phyloP scores from a whole-genome alignment of 345 rosid species.

The Theobroma cacao region DNA sequence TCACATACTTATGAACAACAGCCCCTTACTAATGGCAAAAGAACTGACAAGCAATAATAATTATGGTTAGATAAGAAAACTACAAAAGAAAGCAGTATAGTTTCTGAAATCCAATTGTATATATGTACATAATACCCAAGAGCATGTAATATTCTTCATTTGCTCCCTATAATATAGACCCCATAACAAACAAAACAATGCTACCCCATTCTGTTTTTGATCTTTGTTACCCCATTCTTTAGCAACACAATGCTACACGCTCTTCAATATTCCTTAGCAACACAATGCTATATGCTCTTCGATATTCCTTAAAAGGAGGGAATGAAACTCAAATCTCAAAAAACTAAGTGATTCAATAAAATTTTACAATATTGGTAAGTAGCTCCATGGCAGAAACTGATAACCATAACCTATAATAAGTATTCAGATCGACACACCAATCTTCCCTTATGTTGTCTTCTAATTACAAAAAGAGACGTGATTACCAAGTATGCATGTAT shows the following conservation, averaged over 20 bases:
- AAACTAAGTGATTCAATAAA: neutral
- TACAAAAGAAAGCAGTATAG: neutral
- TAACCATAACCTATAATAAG: neutral
- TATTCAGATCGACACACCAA: neutral
- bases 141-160: neutral
- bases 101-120: neutral
- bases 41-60: neutral
- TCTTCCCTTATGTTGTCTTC: neutral
- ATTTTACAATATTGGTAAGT: too few relatives aligned
- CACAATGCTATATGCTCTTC: neutral
- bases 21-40: neutral
- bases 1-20: neutral
- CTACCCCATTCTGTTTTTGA: neutral
- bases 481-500: neutral
- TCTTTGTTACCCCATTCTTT: neutral
- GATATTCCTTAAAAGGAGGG: neutral
- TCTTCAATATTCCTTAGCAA: neutral
- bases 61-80: neutral
- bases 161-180: neutral
- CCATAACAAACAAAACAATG: neutral
- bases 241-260: neutral
- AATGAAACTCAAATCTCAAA: neutral
- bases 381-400: too few relatives aligned
- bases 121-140: neutral
- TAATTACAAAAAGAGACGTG: neutral